A percentile compares a stretch with the other conserved stretches of the same genome.
phyloP scores from a whole-genome alignment of 1,139 yeast species.

The Pneumocystis carinii region DNA sequence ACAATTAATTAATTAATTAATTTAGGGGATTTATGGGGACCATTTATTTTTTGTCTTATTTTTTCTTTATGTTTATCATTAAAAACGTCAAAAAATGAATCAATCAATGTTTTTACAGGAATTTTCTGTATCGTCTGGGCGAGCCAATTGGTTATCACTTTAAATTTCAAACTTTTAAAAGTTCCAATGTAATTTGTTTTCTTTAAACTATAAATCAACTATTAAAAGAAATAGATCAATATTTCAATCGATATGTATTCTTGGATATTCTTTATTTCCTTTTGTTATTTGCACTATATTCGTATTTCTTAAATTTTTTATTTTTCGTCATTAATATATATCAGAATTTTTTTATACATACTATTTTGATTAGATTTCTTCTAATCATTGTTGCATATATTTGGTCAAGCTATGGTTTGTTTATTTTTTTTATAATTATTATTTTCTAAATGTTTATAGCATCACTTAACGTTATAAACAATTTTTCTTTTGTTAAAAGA shows the following conservation, averaged over 20 bases:
- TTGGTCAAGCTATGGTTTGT: constrained; percentile 47
- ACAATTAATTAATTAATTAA: background rate
- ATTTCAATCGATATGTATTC: constrained; percentile 65
- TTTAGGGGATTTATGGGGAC: constrained; percentile 80
- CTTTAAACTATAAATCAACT: background rate
- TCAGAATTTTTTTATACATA: constrained; percentile 28
- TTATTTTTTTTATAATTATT: background rate
- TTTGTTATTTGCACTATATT: constrained; percentile 33
- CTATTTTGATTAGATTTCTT: constrained; percentile 41
- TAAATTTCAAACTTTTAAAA: constrained; percentile 63
- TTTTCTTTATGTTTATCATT: constrained; percentile 40
- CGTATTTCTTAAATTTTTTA: constrained; percentile 34
- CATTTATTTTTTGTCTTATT: constrained; percentile 52
- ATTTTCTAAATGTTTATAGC: constrained; percentile 23
- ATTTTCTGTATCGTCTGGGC: constrained; percentile 45
- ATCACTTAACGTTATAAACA: constrained; percentile 47
- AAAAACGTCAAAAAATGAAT: constrained; percentile 27
- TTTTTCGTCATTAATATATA: constrained; percentile 23
- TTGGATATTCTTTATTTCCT: constrained; percentile 74
- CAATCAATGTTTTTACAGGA: constrained; percentile 45
- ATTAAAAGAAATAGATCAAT: constrained; percentile 28
- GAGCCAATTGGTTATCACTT: constrained; percentile 38
- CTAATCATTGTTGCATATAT: constrained; percentile 39
- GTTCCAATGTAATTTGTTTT: constrained; percentile 27
- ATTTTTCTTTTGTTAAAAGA: constrained; percentile 59